Evolutionary conservation across 2,329 filamentous ascomycete genomes (phyloP).

Genomic region (Plenodomus lindquistii): DNA sequence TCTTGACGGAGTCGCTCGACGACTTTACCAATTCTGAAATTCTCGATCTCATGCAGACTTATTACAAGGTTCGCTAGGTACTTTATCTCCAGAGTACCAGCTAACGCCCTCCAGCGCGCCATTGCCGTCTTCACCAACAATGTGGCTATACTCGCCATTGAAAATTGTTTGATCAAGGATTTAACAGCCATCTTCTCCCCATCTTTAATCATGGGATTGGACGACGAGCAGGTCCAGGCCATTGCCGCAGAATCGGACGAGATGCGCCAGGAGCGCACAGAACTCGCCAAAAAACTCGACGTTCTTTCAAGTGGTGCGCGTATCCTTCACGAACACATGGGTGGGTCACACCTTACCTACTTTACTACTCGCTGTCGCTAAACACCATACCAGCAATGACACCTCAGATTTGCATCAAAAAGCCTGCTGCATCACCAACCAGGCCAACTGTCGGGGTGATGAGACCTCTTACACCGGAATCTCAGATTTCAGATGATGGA

Average conservation of each 20-base stretch:
- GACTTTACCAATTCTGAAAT: constrained; percentile 31
- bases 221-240: constrained; percentile 19
- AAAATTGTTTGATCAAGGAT: constrained; percentile 28
- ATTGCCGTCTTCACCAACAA: constrained; percentile 33
- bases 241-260: constrained; percentile 35
- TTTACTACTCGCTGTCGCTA: background rate
- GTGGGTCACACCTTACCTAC: constrained; percentile 3
- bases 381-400: background rate
- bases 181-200: constrained; percentile 26
- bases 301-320: constrained; percentile 17
- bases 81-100: background rate
- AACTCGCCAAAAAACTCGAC: constrained; percentile 15
- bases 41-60: constrained; percentile 29
- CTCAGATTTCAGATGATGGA: background rate
- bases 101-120: constrained; percentile 20
- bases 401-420: background rate
- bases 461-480: background rate
- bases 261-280: constrained; percentile 13
- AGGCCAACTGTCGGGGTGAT: background rate
- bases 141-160: constrained; percentile 29
- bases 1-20: constrained; percentile 26
- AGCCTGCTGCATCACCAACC: background rate
- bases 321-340: constrained; percentile 19
- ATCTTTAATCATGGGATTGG: constrained; percentile 19
- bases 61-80: constrained; percentile 24